Evolutionary conservation across 1,284 basidiomycete species (phyloP), one percentile per base, ranked within the genome.

Genomic region (Lentinula novae-zelandiae): DNA sequence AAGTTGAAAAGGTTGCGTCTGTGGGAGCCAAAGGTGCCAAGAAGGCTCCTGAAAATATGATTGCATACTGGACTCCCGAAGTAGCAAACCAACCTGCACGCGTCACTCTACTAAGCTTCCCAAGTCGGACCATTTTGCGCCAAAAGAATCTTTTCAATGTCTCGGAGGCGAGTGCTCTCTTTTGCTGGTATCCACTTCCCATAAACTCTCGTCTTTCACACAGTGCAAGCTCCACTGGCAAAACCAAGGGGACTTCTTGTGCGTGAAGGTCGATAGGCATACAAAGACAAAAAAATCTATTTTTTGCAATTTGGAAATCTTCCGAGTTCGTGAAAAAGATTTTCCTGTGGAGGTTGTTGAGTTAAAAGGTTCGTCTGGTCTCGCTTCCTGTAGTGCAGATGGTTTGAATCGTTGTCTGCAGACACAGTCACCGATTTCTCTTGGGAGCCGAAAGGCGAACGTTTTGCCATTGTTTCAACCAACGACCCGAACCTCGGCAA

Each of bases 131-230:
- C 57, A 85, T 94, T 64, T 76, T 98, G 50, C 88, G 97, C 48
- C 92, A 96, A 68, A 99, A 99, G 83, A 99, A 99, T 75, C 75
- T 99, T 64, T 99, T 99, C 83, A 96, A 96, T 72, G 97, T 99
- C 58, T 90, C 95, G 3, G 96, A 98, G 82, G 95, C 95, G 69
- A 68, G 83, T 81, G 5, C 56, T 54, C 55, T 20, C 22, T 54
- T 27, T 9, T n/a, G 39, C 51, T 49, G 40, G 17, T 53, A 5
- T 27, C 44, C 10, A 39, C 54, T 46, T 3, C 12, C 10, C 46
- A 10, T 22, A 20, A 39, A 8, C 62, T 60, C 57, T 33, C 61
- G 56, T 58, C 20, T 22, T 20, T 46, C 42, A 12, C 44, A 15
- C 68, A 97, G 95, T 98, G 96, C 77, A 98, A 98, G 79, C 84